Evolutionary conservation across 495 filamentous ascomycete genomes (phyloP), one percentile per base, ranked within the genome.

Genomic region (Neurospora sp.): DNA sequence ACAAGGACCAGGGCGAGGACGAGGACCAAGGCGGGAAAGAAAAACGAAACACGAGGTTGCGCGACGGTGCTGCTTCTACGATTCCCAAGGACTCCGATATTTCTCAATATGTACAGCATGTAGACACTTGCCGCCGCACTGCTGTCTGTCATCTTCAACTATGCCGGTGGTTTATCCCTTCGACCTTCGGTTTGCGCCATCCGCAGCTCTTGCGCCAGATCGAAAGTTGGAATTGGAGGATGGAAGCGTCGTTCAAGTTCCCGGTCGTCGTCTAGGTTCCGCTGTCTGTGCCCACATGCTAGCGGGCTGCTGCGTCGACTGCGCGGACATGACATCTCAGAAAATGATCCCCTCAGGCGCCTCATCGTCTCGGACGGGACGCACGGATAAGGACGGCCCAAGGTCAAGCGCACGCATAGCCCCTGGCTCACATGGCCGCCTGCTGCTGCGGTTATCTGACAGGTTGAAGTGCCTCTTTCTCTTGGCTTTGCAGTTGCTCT

Each of bases 91-190:
- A 16, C 53, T 1, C 53, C 53, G 27, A 35, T 35, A 8, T 41
- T 27, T 20, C 41, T 39, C 76, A 76, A 76, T 61, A 76, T 77
- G 74, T 72, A 48, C 69, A 73, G 74, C 74, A 73, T 72, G 74
- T 76, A 72, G 73, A 68, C 39, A 44, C 35, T 27, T 9, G 39
- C 40, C 27, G 31, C 38, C 22, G 14, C 1, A 71, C 40, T 44
- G 40, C 22, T 37, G 39, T 61, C 68, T 20, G 18, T 69, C 68
- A 69, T 22, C 68, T 38, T 45, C 69, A 72, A 77, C 22, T 72
- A 77, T 77, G 75, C 74, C 61, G 74, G n/a, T 68, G 42, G 74
- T 59, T 65, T 65, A 27, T 65, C 53, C 27, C 53, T 35, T 65
- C 53, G 53, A 65, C 27, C 53, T 37, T 65, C 12, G 27, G 27